Base-by-base conservation (phyloP, 1,139 yeast genomes). In the Pneumocystis jirovecii region DNA sequence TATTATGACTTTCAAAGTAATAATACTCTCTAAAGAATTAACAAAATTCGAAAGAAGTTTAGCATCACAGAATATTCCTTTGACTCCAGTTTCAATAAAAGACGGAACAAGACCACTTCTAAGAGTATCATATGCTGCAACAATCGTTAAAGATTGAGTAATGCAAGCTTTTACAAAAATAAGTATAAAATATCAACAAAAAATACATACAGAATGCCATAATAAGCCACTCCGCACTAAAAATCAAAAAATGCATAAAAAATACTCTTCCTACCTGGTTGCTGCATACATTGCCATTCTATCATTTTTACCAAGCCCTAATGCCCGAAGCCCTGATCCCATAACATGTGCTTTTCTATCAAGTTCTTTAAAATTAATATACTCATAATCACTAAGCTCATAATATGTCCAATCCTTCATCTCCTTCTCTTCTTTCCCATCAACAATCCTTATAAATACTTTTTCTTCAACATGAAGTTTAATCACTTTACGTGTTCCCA, bases 61-160 rank as follows among this genome's bases (percentile, higher is more conserved):
- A 73, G 87, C 90, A 76, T 93, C 97, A 61, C 95, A 86, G 76
- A 87, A 89, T 66, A 95, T 79, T 19, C 85, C 96, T 64, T 76
- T 80, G 34, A 96, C 83, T 63, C 81, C 88, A 6, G 97, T 89
- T 77, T 91, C 89, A 61, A 82, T 80, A 73, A 93, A 80, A 6
- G 97, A 89, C 76, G 88, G 96, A 67, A 86, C 87, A 73, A 93
- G 81, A 50, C 98, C 99, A 75, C 90, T 96, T 68, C 98, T 98
- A 70, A 93, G 81, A 57, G 98, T 91, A 76, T 93, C 99, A 76
- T 93, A 93, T 57, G 98, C 97, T 39, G 99, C 95, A 61, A 90
- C 98, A 68, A 88, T 82, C 34, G 97, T 89, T 68, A 95, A 85
- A 65, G 83, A 78, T 76, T 90, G 96, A 67, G 89, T 78, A 71